Conservation (phyloP, 2,329 filamentous ascomycete species). For the Diplodia intermedia region DNA sequence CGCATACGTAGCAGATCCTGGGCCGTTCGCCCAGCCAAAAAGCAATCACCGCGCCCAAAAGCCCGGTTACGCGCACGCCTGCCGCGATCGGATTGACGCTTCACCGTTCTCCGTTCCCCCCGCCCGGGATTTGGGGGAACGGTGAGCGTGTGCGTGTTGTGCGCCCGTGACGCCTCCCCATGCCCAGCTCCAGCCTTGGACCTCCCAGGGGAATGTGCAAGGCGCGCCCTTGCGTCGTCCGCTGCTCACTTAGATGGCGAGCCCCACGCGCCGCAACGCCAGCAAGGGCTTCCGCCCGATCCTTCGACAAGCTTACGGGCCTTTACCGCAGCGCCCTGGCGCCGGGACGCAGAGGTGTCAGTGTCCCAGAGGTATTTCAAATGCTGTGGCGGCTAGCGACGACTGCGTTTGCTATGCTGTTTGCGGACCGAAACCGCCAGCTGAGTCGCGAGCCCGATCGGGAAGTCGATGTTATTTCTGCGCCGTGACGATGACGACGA, state of each 20-base stretch:
- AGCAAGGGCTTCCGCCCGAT: constrained; percentile 30
- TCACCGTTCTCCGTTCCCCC: constrained; percentile 30
- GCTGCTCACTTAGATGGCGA: constrained; percentile 28
- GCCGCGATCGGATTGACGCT: constrained; percentile 29
- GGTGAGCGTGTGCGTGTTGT: constrained; percentile 20
- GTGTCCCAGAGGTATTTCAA: constrained; percentile 29
- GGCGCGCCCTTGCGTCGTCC: constrained; percentile 24
- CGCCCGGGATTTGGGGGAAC: constrained; percentile 17
- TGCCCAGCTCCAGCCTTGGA: background rate
- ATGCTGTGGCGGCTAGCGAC: constrained; percentile 29
- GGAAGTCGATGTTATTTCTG: background rate
- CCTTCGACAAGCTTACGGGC: constrained; percentile 25
- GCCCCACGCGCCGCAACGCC: constrained; percentile 25
- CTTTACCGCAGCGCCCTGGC: constrained; percentile 19
- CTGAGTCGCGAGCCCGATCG: constrained; percentile 12
- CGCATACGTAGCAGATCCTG: constrained; percentile 6
- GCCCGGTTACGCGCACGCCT: constrained; percentile 26
- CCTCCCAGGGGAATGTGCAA: constrained; percentile 30
- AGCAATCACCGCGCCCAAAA: constrained; percentile 15
- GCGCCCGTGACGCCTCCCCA: constrained; percentile 8
- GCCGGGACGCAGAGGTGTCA: constrained; percentile 20
- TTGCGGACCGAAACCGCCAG: constrained; percentile 30
- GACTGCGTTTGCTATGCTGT: constrained; percentile 14
- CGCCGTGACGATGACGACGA: background rate
- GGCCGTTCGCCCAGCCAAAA: constrained; percentile 24